These are phyloP conservation scores for Spizellomyces sp. DNA, from an alignment of 192 early-diverging fungal genomes.

Conservation along the genomic window DNA sequence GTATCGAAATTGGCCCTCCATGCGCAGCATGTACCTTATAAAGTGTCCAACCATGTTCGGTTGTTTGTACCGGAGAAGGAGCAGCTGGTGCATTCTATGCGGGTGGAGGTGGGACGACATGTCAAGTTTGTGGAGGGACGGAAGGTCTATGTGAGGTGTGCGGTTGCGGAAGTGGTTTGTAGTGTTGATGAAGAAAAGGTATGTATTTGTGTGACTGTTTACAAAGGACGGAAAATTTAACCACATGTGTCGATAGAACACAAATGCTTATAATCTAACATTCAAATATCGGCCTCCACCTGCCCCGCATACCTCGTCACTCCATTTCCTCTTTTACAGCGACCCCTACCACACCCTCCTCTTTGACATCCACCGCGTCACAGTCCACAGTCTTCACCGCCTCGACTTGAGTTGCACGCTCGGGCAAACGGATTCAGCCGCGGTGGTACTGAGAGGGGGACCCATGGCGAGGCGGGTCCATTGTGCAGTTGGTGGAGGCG, in stretches of 20 bases:
- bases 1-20: too few species aligned
- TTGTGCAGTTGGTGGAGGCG: background rate
- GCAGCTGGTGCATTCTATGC: slow-evolving; percentile 34
- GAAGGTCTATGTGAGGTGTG: slow-evolving; percentile 46
- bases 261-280: slow-evolving; percentile 34
- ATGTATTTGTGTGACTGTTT: slow-evolving; percentile 1
- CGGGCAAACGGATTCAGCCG: slow-evolving; percentile 48
- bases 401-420: slow-evolving; percentile 49
- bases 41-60: background rate
- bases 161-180: slow-evolving; percentile 47
- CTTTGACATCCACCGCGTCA: slow-evolving; percentile 43
- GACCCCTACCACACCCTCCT: slow-evolving; percentile 50
- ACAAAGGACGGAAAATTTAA: background rate
- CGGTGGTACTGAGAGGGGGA: slow-evolving; percentile 41
- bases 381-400: slow-evolving; percentile 46
- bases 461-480: background rate
- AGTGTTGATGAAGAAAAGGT: slow-evolving; percentile 33
- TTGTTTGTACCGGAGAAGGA: slow-evolving; percentile 52
- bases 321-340: slow-evolving; percentile 52
- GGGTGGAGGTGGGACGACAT: slow-evolving; percentile 17
- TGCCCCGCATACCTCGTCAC: slow-evolving; percentile 34
- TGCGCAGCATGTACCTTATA: too few species aligned
- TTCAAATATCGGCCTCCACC: slow-evolving; percentile 43
- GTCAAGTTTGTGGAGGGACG: background rate
- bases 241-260: slow-evolving; percentile 13